Evolutionary conservation across 306 rosid genomes (phyloP), one percentile per base, ranked within the genome.

Genomic region (Sicyos edulis): DNA sequence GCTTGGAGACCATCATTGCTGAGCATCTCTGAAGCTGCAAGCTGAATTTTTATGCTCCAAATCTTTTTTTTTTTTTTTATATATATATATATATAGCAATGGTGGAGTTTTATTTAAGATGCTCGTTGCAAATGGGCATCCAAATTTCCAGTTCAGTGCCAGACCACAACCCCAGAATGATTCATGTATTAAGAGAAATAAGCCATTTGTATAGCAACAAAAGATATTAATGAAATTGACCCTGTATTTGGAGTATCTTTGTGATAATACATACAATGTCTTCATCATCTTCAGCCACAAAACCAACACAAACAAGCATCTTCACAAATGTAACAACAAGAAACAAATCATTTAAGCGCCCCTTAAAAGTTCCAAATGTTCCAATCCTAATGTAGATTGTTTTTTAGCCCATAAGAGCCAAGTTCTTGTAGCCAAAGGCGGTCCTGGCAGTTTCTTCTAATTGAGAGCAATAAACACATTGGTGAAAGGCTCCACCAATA

Each of bases 1-100:
- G 81, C 91, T 0, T 95, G 99, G 99, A 88, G 90, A 54, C 99
- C 99, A 24, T 87, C 95, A 2, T 82, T 95, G 26, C 96, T 89
- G 78, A 91, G 99, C 88, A 95, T 95, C 71, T 85, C 91, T 7
- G 99, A 91, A 75, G 88, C 88, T 6, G 61, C 67, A 6, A 85
- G 82, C 77, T 87, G 83, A 82, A n/a, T n/a, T n/a, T 58, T 49
- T 60, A 67, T 45, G 77, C 16, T 74, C 59, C 40, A 10, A 0
- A 17, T 37, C 45, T 49, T 49, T 49, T 13, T 69, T 53, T 40
- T 40, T 26, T 26, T 3, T 26, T 26, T 26, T n/a, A n/a, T n/a
- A n/a, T n/a, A n/a, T n/a, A n/a, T n/a, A n/a, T n/a, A n/a, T n/a
- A n/a, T n/a, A n/a, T n/a, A n/a, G n/a, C n/a, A n/a, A 67, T 67